Base-by-base conservation (phyloP, 1,139 yeast species). In the Saccharomycopsis crataegensis region DNA sequence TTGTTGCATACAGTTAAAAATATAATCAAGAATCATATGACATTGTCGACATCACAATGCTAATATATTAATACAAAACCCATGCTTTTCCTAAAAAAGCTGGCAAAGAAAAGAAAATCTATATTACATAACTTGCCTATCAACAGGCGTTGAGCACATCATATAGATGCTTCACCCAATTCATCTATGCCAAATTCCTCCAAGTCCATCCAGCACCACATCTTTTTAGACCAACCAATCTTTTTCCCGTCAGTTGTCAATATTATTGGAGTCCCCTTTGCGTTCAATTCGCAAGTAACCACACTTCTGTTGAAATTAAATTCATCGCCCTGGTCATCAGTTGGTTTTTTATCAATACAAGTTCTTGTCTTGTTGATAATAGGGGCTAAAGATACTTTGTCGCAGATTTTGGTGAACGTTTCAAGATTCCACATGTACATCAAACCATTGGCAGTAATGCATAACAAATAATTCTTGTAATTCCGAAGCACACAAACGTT, bases 331-430 rank as follows among this genome's bases (percentile, higher is more conserved):
- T 43, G 2, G 6, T 9, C 6, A 14, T 31, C 32, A 14, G 48
- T 12, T 11, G 50, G 33, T n/a, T 49, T 44, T 17, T n/a, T 16
- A 33, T 22, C 16, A 17, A 17, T 31, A 43, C 28, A 32, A 12
- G 48, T 6, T 17, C 32, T 33, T 38, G 45, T 32, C 12, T 42
- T 50, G 52, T 79, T 79, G 55, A 80, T 60, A 1, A 82, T 67
- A 0, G 83, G 74, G 0, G 86, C 79, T 46, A 82, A 58, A 1
- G 85, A 76, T 0, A 79, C 70, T 1, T 74, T 75, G 37, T 65
- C 66, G 42, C 77, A 59, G 1, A 75, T 54, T 1, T 68, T 69
- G 31, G 64, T 64, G 40, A 74, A 63, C 6, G 47, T 49, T 1
- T 66, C 64, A 43, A 80, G 60, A 58, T 75, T 67, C 83, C 83